Conservation (phyloP, 2,329 filamentous ascomycete genomes). For the Ceratocystis albifundus region DNA sequence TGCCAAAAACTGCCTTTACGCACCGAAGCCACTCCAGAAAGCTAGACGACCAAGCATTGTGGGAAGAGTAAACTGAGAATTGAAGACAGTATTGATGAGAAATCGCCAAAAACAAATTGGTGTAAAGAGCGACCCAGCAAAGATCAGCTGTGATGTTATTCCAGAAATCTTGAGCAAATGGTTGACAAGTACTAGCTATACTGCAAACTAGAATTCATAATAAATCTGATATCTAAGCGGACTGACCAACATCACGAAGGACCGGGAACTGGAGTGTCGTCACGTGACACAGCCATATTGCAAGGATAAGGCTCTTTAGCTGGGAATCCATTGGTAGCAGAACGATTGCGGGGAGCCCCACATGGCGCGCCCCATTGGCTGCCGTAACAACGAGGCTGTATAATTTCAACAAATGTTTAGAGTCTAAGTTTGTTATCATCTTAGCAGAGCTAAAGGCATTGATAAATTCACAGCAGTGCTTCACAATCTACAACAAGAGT, state of each 20-base stretch:
- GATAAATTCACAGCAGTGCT: too few species aligned
- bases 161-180: neutral
- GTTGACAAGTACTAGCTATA: neutral
- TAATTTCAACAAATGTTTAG: neutral
- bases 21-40: slow-evolving; percentile 91
- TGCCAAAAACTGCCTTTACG: slow-evolving; percentile 28
- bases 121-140: neutral
- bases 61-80: slow-evolving; percentile 24
- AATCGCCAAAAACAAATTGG: neutral
- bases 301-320: slow-evolving; percentile 9
- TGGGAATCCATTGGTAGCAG: slow-evolving; percentile 1
- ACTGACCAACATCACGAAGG: neutral
- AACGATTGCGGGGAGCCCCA: neutral
- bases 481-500: neutral
- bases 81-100: neutral
- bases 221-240: too few species aligned
- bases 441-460: too few species aligned
- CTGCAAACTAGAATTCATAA: neutral
- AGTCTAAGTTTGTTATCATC: neutral
- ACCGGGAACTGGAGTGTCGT: neutral
- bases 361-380: neutral
- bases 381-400: neutral
- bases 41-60: slow-evolving; percentile 54
- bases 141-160: neutral
- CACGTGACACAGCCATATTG: neutral